phyloP scores from a whole-genome alignment of 2,329 filamentous ascomycete species.

The Waltergamsia citrina region DNA sequence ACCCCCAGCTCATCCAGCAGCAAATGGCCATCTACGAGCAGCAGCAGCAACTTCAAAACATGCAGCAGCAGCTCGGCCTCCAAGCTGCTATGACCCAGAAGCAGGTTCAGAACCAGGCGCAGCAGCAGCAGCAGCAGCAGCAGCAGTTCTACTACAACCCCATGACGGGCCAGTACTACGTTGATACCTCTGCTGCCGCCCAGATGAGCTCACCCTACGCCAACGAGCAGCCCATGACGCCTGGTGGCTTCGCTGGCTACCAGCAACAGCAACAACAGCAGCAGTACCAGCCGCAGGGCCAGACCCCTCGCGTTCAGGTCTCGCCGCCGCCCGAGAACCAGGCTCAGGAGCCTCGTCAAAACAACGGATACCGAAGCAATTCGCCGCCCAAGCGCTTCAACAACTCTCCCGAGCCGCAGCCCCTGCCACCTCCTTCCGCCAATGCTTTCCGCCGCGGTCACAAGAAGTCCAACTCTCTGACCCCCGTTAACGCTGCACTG shows the following conservation, averaged over 20 bases:
- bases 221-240: conserved; percentile 33
- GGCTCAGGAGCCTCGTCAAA: too few relatives aligned
- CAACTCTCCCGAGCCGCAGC: conserved; percentile 57
- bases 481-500: conserved; percentile 44
- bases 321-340: conserved; percentile 64
- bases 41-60: conserved; percentile 28
- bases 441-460: conserved; percentile 91
- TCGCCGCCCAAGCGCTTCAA: conserved; percentile 58
- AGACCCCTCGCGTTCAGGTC: conserved; percentile 67
- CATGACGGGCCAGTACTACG: conserved; percentile 74
- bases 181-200: conserved; percentile 51
- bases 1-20: conserved; percentile 34
- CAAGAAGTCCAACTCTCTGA: conserved; percentile 78
- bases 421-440: conserved; percentile 78
- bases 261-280: conserved; percentile 25
- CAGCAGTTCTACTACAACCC: conserved; percentile 82
- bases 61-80: conserved; percentile 27
- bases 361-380: conserved; percentile 47
- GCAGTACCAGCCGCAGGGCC: conserved; percentile 34
- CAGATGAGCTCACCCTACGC: conserved; percentile 30
- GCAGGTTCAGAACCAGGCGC: conserved; percentile 44
- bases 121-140: conserved; percentile 55
- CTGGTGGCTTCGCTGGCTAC: conserved; percentile 8
- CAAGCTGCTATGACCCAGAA: conserved; percentile 25
- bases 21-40: conserved; percentile 37